A percentile compares a stretch with the other conserved stretches of the same genome.
phyloP scores from a whole-genome alignment of 2,329 filamentous ascomycete species.

The Diatrype stigma region DNA sequence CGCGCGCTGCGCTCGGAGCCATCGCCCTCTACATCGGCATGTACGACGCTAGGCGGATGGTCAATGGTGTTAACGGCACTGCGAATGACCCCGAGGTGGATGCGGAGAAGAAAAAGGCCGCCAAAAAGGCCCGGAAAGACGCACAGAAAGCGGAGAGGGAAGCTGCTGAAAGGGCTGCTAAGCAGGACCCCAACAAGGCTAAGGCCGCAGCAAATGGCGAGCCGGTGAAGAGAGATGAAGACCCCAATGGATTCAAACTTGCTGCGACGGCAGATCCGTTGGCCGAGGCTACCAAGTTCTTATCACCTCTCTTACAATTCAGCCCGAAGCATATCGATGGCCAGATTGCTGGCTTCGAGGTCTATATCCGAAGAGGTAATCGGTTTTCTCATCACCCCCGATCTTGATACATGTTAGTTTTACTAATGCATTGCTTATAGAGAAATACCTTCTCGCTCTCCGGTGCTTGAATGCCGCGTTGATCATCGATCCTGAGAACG shows the following conservation, averaged over 20 bases:
- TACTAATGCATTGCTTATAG: conserved; percentile 50
- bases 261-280: conserved; percentile 78
- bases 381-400: conserved; percentile 25
- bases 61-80: conserved; percentile 57
- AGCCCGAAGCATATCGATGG: conserved; percentile 76
- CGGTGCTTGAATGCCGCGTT: conserved; percentile 76
- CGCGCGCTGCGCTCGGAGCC: conserved; percentile 75
- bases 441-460: conserved; percentile 82
- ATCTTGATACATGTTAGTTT: too few relatives aligned
- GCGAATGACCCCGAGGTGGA: conserved; percentile 29
- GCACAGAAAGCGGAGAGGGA: conserved; percentile 69
- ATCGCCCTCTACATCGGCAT: conserved; percentile 76
- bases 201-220: conserved; percentile 58
- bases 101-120: conserved; percentile 76
- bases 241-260: conserved; percentile 78
- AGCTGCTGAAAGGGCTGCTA: conserved; percentile 72
- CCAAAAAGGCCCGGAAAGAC: conserved; percentile 87
- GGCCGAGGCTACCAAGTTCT: conserved; percentile 81
- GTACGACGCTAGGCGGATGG: conserved; percentile 66
- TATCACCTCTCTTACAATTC: conserved; percentile 75
- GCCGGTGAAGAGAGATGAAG: conserved; percentile 82
- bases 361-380: conserved; percentile 80
- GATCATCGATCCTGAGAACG: conserved; percentile 63
- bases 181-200: conserved; percentile 79
- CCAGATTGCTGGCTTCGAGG: conserved; percentile 84